Percentiles rank a stretch among this genome's conserved stretches.
Conservation (phyloP, 768 basidiomycete species). For the Tricholoma furcatifolium region DNA sequence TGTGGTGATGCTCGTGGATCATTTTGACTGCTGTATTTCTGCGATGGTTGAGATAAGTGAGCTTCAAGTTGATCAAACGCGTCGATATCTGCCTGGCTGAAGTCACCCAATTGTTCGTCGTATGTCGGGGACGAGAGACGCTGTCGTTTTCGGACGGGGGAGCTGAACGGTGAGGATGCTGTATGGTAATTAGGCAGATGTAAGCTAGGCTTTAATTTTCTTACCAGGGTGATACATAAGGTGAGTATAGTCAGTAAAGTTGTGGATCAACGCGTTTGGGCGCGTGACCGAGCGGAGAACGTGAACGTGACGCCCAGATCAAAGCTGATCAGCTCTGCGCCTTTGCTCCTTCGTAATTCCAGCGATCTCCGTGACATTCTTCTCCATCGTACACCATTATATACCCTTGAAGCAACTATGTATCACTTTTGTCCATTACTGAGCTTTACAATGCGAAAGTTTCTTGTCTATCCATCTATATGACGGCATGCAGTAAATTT, state of each 20-base stretch:
- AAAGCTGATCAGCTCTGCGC: too few species aligned
- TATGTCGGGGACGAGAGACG: conserved; percentile 68
- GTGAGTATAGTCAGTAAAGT: not conserved
- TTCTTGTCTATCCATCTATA: too few species aligned
- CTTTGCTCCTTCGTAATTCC: not conserved
- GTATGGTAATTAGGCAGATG: conserved; percentile 3
- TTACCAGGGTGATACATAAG: conserved; percentile 11
- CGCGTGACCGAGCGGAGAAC: conserved; percentile 19
- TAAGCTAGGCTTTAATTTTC: not conserved
- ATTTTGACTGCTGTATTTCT: conserved; percentile 5
- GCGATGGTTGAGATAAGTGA: conserved; percentile 24
- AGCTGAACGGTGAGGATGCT: conserved; percentile 32
- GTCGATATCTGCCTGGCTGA: conserved; percentile 55
- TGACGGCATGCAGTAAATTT: not conserved
- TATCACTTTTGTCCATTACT: too few species aligned
- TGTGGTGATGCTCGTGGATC: not conserved
- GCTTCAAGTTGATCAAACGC: conserved; percentile 56
- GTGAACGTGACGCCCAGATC: conserved; percentile 9
- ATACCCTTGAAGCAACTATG: not conserved
- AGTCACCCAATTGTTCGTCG: conserved; percentile 47
- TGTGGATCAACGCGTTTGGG: conserved; percentile 23
- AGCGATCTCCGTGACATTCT: not conserved
- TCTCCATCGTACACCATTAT: not conserved
- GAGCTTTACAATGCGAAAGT: too few species aligned
- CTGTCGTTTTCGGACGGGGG: conserved; percentile 55